phyloP scores from a whole-genome alignment of 2,329 filamentous ascomycete species.

The Clonostachys solani region DNA sequence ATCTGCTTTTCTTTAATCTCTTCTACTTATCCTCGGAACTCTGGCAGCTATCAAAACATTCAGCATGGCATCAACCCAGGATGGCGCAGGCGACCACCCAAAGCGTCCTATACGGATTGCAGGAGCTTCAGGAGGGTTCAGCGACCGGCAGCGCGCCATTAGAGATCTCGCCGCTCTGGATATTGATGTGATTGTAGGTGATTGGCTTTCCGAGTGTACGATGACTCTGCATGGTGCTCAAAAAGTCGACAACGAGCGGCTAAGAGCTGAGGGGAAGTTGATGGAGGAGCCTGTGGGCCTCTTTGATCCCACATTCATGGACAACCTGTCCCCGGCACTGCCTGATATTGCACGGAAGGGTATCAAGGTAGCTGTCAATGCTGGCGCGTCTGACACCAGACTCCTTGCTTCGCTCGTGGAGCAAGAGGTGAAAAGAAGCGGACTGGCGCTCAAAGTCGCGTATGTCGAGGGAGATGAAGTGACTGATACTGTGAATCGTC shows the following conservation, averaged over 20 bases:
- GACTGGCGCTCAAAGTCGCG: conserved; percentile 16
- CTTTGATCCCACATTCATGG: conserved; percentile 34
- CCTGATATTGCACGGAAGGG: conserved; percentile 4
- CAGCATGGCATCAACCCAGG: too few species aligned
- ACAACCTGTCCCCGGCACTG: conserved; percentile 20
- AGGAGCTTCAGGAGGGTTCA: conserved; percentile 7
- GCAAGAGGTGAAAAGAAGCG: conserved; percentile 1
- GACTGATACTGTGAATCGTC: conserved; percentile 6
- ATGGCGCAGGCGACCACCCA: too few species aligned
- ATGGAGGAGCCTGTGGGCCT: conserved; percentile 1
- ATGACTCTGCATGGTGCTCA: conserved; percentile 3
- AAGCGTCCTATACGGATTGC: conserved; percentile 6
- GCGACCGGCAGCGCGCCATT: conserved; percentile 5
- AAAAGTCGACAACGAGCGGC: background rate
- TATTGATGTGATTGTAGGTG: conserved; percentile 5
- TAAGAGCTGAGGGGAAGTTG: too few species aligned
- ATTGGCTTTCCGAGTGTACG: conserved; percentile 4
- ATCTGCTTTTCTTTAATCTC: too few species aligned
- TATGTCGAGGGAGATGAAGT: conserved; percentile 11
- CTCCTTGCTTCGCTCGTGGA: conserved; percentile 1
- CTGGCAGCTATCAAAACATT: too few species aligned
- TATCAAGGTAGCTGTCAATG: conserved; percentile 5
- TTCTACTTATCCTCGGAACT: too few species aligned
- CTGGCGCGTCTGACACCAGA: conserved; percentile 3
- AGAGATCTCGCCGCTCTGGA: conserved; percentile 2